Evolutionary conservation across 2,329 filamentous ascomycete genomes (phyloP).

Genomic region (Aspergillus calidoustus): DNA sequence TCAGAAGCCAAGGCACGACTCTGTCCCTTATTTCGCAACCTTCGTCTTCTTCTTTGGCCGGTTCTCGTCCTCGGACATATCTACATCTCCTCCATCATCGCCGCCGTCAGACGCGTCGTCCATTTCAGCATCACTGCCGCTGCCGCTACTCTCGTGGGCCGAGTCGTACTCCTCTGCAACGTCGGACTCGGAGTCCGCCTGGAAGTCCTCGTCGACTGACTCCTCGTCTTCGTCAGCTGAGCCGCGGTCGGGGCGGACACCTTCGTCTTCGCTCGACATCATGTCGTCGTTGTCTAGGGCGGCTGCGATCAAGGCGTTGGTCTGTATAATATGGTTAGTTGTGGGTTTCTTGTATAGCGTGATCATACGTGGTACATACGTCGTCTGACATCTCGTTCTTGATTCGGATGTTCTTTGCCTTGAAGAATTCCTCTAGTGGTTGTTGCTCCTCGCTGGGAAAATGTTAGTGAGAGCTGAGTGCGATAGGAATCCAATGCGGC

Average conservation of each 20-base stretch:
- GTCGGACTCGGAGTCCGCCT: conserved; percentile 88
- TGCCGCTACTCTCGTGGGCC: conserved; percentile 81
- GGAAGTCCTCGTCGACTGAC: conserved; percentile 94
- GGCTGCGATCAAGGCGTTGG: conserved; percentile 70
- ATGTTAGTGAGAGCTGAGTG: conserved; percentile 28
- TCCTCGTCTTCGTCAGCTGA: conserved; percentile 96
- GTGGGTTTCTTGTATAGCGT: background rate
- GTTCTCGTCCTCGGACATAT: conserved; percentile 50
- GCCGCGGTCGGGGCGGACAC: conserved; percentile 75
- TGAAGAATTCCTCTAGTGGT: conserved; percentile 96
- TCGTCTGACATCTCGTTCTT: conserved; percentile 99
- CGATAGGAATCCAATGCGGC: no score
- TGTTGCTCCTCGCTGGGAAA: conserved; percentile 79
- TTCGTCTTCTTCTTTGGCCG: conserved; percentile 70
- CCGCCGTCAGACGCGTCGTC: conserved; percentile 51
- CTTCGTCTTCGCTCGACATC: conserved; percentile 82
- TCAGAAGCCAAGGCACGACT: no score
- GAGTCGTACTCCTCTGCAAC: conserved; percentile 97
- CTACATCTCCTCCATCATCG: conserved; percentile 38
- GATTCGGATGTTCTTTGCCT: conserved; percentile 88
- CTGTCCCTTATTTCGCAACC: conserved; percentile 37
- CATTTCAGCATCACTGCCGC: conserved; percentile 67
- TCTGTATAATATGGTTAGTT: conserved; percentile 44
- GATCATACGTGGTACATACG: conserved; percentile 56
- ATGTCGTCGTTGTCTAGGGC: conserved; percentile 82